phyloP scores from a whole-genome alignment of 2,329 filamentous ascomycete genomes.

The Hypoxylon sp. region DNA sequence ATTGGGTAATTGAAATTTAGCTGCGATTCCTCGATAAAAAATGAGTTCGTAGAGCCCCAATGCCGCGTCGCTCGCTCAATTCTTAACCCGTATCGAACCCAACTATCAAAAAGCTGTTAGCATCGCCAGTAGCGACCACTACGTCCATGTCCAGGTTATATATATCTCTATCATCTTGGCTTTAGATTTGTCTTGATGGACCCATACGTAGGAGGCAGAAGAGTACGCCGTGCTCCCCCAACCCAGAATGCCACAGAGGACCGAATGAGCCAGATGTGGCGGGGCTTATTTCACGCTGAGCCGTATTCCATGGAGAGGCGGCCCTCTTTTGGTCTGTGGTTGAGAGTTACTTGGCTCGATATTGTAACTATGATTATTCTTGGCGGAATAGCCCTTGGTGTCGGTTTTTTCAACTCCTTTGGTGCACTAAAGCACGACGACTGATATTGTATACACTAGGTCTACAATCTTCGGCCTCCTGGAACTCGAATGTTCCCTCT shows the following conservation, averaged over 20 bases:
- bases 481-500: conserved; percentile 74
- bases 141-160: background rate
- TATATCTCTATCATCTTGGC: background rate
- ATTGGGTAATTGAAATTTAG: background rate
- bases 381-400: conserved; percentile 59
- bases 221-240: conserved; percentile 22
- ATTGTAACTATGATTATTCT: conserved; percentile 71
- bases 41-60: background rate
- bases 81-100: background rate
- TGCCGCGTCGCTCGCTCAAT: background rate
- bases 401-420: conserved; percentile 39
- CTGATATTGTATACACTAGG: conserved; percentile 32
- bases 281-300: conserved; percentile 2
- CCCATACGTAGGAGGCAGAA: conserved; percentile 27
- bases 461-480: conserved; percentile 58
- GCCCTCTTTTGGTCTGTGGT: conserved; percentile 62
- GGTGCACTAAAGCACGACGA: background rate
- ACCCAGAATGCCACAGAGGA: conserved; percentile 6
- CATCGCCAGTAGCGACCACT: conserved; percentile 1
- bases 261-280: conserved; percentile 16
- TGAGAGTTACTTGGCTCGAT: conserved; percentile 72
- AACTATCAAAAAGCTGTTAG: background rate
- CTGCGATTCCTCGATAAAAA: background rate
- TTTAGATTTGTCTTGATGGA: conserved; percentile 25
- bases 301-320: conserved; percentile 40